Evolutionary conservation across 768 basidiomycete species (phyloP).

Genomic region (Strobilomyces confusus): DNA sequence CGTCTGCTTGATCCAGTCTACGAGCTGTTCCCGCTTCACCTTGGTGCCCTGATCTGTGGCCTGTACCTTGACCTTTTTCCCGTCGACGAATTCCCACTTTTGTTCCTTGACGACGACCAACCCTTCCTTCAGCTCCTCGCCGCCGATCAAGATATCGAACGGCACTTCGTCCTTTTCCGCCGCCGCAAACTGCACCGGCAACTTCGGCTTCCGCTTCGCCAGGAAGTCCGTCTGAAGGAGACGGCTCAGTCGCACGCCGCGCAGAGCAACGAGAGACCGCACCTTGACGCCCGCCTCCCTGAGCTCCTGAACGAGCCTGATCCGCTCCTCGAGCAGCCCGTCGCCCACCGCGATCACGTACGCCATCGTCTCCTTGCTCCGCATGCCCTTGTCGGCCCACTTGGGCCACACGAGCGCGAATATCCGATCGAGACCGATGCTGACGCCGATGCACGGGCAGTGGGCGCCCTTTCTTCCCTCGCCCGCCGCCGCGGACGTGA

Average conservation of each 20-base stretch:
- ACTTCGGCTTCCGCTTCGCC: constrained; percentile 89
- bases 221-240: constrained; percentile 77
- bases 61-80: constrained; percentile 62
- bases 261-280: neutral
- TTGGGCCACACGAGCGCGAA: constrained; percentile 89
- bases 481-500: constrained; percentile 76
- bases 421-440: constrained; percentile 89
- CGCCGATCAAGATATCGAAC: constrained; percentile 89
- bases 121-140: constrained; percentile 79
- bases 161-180: constrained; percentile 92
- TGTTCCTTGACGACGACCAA: constrained; percentile 92
- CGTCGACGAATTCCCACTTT: constrained; percentile 70
- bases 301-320: constrained; percentile 76
- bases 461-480: constrained; percentile 62
- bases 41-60: constrained; percentile 60
- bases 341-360: constrained; percentile 92
- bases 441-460: constrained; percentile 89
- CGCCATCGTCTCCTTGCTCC: constrained; percentile 90
- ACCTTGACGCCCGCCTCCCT: constrained; percentile 89
- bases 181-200: constrained; percentile 80
- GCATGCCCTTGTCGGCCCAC: constrained; percentile 73
- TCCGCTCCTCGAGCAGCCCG: constrained; percentile 81
- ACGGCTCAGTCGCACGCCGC: constrained; percentile 1
- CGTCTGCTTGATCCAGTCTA: constrained; percentile 56
- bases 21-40: constrained; percentile 58